Evolutionary conservation across 768 basidiomycete genomes (phyloP).

Genomic region (Kwoniella botswanensis): DNA sequence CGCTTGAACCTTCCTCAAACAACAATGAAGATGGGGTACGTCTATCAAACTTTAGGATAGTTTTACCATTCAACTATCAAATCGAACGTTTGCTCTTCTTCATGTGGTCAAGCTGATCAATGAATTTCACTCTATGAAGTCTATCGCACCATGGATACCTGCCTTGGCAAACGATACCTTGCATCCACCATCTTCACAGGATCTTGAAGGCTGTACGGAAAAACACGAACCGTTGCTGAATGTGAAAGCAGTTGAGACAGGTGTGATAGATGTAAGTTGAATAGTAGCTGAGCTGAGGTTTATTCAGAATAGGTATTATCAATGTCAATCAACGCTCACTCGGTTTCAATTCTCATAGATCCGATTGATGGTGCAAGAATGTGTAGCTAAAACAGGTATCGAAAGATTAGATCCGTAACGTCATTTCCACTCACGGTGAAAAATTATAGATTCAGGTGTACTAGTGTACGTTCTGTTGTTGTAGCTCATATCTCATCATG

Average conservation of each 20-base stretch:
- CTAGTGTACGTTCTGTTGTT: too few species aligned
- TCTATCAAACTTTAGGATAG: neutral
- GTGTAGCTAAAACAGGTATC: constrained; percentile 46
- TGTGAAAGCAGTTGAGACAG: constrained; percentile 55
- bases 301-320: too few species aligned
- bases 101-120: too few species aligned
- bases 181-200: constrained; percentile 30
- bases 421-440: neutral
- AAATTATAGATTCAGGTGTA: too few species aligned
- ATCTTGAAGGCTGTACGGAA: constrained; percentile 28
- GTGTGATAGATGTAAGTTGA: constrained; percentile 55
- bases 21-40: constrained; percentile 40
- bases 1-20: constrained; percentile 52
- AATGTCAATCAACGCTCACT: too few species aligned
- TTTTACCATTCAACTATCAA: too few species aligned
- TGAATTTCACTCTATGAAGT: constrained; percentile 12
- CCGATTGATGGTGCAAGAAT: constrained; percentile 56
- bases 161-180: constrained; percentile 46
- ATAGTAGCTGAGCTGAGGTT: too few species aligned
- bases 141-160: constrained; percentile 50
- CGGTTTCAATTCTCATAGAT: constrained; percentile 27
- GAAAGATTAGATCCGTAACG: constrained; percentile 19
- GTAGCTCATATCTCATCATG: too few species aligned
- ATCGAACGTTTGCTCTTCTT: too few species aligned
- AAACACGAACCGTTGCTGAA: constrained; percentile 49